A percentile compares a stretch with the other conserved stretches of the same genome.
phyloP scores from a whole-genome alignment of 805 yeast species.

The Cyberlindnera sargentensis region DNA sequence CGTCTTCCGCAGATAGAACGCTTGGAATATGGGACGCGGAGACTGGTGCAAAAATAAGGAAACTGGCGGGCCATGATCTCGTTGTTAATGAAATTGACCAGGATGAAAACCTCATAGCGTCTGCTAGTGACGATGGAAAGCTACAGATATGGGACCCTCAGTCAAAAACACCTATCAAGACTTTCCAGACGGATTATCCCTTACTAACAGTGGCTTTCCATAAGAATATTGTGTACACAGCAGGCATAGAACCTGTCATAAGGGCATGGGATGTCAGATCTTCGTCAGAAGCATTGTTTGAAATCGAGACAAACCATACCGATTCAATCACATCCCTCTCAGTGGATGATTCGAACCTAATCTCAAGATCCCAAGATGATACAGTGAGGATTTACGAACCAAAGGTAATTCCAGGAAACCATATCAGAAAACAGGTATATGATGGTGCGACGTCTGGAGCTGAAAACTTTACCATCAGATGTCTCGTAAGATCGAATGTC shows the following conservation, averaged over 20 bases:
- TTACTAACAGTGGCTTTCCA: slow-evolving; percentile 43
- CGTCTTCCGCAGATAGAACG: slow-evolving; percentile 57
- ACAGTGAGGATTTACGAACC: slow-evolving; percentile 52
- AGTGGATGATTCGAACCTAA: slow-evolving; percentile 36
- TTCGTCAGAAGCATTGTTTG: slow-evolving; percentile 36
- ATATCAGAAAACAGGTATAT: slow-evolving; percentile 40
- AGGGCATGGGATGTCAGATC: slow-evolving; percentile 52
- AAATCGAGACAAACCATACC: slow-evolving; percentile 33
- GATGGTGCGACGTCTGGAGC: slow-evolving; percentile 52
- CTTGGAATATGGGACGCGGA: slow-evolving; percentile 56
- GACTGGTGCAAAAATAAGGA: slow-evolving; percentile 48
- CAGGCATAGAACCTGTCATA: slow-evolving; percentile 66
- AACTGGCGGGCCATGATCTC: slow-evolving; percentile 42
- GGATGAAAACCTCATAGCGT: slow-evolving; percentile 31
- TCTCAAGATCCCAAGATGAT: slow-evolving; percentile 51
- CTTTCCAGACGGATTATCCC: slow-evolving; percentile 47
- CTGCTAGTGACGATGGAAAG: slow-evolving; percentile 64
- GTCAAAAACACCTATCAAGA: slow-evolving; percentile 35
- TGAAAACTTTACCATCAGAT: slow-evolving; percentile 46
- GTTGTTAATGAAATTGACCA: slow-evolving; percentile 50
- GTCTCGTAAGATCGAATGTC: slow-evolving; percentile 35
- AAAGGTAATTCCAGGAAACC: slow-evolving; percentile 24
- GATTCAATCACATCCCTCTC: slow-evolving; percentile 55
- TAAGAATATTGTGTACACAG: slow-evolving; percentile 41
- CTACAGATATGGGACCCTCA: slow-evolving; percentile 60